These are phyloP conservation scores for Aureobasidium melanogenum DNA, from an alignment of 2,329 filamentous ascomycete genomes.

Conservation along the genomic window DNA sequence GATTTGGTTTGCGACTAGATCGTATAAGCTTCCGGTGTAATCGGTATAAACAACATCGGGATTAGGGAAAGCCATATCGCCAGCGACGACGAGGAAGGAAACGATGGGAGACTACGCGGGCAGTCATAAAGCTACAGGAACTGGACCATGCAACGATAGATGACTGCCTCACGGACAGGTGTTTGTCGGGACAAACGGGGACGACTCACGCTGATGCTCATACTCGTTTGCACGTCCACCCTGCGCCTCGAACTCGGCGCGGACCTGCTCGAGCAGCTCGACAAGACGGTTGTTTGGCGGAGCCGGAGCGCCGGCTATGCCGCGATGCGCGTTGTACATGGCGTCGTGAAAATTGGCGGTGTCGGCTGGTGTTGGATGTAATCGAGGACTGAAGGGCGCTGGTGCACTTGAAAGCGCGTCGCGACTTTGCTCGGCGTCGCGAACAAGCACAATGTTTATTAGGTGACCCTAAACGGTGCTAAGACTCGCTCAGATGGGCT, in stretches of 20 bases:
- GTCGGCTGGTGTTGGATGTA: not conserved
- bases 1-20: constrained; percentile 75
- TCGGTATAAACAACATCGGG: constrained; percentile 9
- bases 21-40: constrained; percentile 4
- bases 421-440: constrained; percentile 4
- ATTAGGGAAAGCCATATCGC: not conserved
- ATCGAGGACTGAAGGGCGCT: not conserved
- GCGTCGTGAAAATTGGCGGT: constrained; percentile 16
- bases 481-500: not conserved
- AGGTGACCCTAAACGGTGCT: not conserved
- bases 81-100: not conserved
- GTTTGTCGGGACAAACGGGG: constrained; percentile 1
- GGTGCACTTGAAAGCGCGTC: not conserved
- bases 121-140: not conserved
- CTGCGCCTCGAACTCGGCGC: constrained; percentile 74
- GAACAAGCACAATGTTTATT: not conserved
- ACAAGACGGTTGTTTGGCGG: constrained; percentile 68
- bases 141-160: not conserved
- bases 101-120: not conserved
- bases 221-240: constrained; percentile 74
- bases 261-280: constrained; percentile 85
- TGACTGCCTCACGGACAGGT: not conserved
- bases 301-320: constrained; percentile 52
- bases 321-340: constrained; percentile 85
- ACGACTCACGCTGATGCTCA: constrained; percentile 80